Evolutionary conservation across 192 early-diverging fungal genomes (phyloP).

Genomic region (Backusella psychrophila): DNA sequence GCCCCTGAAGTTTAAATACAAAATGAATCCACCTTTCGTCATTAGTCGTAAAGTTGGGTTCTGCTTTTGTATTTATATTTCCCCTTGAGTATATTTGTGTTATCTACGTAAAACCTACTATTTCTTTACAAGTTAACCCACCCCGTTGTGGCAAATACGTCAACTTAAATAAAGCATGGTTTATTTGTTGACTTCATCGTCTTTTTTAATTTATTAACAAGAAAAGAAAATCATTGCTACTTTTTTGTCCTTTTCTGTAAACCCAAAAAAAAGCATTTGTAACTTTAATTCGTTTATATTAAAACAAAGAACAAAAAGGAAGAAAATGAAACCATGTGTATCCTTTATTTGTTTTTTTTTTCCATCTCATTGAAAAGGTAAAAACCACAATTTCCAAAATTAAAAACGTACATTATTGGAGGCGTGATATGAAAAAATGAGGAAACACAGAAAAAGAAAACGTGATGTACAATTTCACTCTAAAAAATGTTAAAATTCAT

Average conservation of each 20-base stretch:
- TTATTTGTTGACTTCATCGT: not conserved
- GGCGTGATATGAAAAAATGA: conserved; percentile 5
- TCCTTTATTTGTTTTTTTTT: conserved; percentile 5
- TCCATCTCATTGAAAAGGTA: not conserved
- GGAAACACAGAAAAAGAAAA: conserved; percentile 6
- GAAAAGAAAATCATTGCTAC: not conserved
- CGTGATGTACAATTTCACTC: not conserved
- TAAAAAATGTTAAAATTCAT: conserved; percentile 9
- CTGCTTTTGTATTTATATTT: not conserved
- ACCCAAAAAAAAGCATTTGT: not conserved
- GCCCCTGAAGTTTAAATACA: not conserved
- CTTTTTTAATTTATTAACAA: not conserved
- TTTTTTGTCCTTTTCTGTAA: not conserved
- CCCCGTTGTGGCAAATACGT: not conserved
- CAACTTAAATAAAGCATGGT: not conserved
- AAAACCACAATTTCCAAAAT: not conserved
- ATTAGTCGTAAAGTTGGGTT: not conserved
- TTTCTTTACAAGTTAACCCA: conserved; percentile 6
- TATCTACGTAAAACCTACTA: not conserved
- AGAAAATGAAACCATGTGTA: not conserved
- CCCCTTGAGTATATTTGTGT: conserved; percentile 1
- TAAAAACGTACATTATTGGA: not conserved
- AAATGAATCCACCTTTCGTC: not conserved
- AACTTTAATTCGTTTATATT: not conserved
- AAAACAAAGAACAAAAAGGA: not conserved